Base-by-base conservation (phyloP, 1,139 yeast genomes). In the Yamadazyma siamensis region DNA sequence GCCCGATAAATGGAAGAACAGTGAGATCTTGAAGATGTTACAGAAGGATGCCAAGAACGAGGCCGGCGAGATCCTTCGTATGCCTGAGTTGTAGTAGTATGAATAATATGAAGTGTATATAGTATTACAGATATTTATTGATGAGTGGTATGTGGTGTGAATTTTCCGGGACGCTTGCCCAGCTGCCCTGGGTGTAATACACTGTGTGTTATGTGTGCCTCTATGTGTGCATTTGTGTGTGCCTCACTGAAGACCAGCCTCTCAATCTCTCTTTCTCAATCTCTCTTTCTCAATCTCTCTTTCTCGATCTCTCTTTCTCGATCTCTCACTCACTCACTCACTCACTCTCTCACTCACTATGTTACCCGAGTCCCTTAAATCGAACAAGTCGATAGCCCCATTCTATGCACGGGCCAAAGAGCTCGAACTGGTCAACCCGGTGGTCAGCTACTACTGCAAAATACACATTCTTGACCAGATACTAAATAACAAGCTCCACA, bases 1-100 rank as follows among this genome's bases (percentile, higher is more conserved):
- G 43, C 96, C 97, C 5, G 89, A 84, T 27, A 72, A 73, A 49
- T 89, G 96, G 95, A 69, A 78, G 52, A 53, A 80, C 36, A 76
- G 86, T 12, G 61, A 71, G 47, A 63, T 91, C 27, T 69, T 91
- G 66, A 55, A 56, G 35, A 54, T 71, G 62, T 64, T 91, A 43
- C 91, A 88, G 53, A 78, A 79, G 30, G 75, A 81, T 46, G 81
- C 94, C 31, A 73, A 75, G 52, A 88, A 87, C 56, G 74, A 76
- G 46, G 83, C 80, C 24, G 72, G 72, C 32, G 88, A 76, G 50
- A 75, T 87, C 25, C 61, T 89, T 57, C 74, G 95, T 52, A 91
- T 91, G 96, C 98, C 98, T 10, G 69, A 66, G 29, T 59, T 68
- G 22, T 29, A 25, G 14, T 11, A n/a, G n/a, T n/a, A n/a, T n/a